Percentiles rank a stretch among this genome's conserved stretches.
Evolutionary conservation across 345 rosid species (phyloP).

Genomic region (Leavenworthia alabamica): DNA sequence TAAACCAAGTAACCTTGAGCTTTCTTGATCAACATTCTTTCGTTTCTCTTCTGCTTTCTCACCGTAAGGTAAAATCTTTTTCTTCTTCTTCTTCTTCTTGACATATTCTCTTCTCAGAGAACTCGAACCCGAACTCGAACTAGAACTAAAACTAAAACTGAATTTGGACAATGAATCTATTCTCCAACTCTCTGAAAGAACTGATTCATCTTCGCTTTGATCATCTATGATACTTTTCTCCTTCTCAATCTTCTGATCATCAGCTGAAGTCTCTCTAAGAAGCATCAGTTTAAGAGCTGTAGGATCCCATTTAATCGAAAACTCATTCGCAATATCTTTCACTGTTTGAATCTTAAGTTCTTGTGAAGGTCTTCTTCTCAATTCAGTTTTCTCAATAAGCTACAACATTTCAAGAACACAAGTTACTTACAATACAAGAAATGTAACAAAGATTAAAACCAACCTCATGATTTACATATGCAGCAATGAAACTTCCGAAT

Average conservation of each 20-base stretch:
- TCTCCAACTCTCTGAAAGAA: slow-evolving; percentile 21
- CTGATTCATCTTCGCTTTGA: slow-evolving; percentile 41
- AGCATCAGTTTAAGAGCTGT: slow-evolving; percentile 50
- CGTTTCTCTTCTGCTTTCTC: slow-evolving; percentile 15
- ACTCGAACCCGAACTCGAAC: slow-evolving; percentile 39
- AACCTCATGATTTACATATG: slow-evolving; percentile 56
- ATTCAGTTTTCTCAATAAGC: slow-evolving; percentile 47
- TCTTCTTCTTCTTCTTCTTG: slow-evolving; percentile 16
- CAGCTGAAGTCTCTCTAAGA: slow-evolving; percentile 30
- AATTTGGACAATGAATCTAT: slow-evolving; percentile 21
- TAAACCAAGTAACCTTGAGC: slow-evolving; percentile 30
- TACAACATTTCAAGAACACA: slow-evolving; percentile 15
- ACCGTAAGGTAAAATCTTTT: slow-evolving; percentile 33
- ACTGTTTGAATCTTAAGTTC: slow-evolving; percentile 60
- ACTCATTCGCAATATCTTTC: slow-evolving; percentile 50
- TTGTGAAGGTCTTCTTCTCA: slow-evolving; percentile 27
- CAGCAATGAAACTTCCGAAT: slow-evolving; percentile 48
- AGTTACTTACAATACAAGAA: background rate
- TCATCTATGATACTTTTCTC: background rate
- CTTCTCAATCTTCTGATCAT: slow-evolving; percentile 11
- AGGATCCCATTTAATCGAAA: slow-evolving; percentile 56
- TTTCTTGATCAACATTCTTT: slow-evolving; percentile 13
- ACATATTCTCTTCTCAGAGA: slow-evolving; percentile 31
- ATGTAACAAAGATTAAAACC: background rate
- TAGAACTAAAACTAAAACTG: slow-evolving; percentile 41